These are phyloP conservation scores for Pleurozium schreberi DNA, from an alignment of 225 moss, liverwort and hornwort species.

Conservation along the genomic window DNA sequence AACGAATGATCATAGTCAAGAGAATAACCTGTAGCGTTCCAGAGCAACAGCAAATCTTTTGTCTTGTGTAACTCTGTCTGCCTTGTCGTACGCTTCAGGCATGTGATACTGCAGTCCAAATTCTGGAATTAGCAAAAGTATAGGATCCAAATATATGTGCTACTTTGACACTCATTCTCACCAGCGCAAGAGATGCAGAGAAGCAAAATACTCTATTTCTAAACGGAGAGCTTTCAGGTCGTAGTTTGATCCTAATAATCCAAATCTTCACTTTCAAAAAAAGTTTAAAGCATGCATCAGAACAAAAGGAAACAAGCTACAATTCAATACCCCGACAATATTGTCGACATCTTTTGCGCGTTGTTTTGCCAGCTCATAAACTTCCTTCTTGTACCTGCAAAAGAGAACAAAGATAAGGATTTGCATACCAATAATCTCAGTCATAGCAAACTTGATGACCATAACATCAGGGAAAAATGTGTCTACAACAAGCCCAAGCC, in stretches of 20 bases:
- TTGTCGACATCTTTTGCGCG: constrained; percentile 67
- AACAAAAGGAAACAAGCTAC: neutral
- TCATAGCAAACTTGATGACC: neutral
- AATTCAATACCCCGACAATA: constrained; percentile 37
- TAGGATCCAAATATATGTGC: neutral
- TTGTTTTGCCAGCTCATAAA: constrained; percentile 75
- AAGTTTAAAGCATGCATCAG: neutral
- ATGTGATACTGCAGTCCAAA: constrained; percentile 8
- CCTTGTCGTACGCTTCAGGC: neutral
- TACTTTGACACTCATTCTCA: neutral
- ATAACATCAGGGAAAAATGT: neutral
- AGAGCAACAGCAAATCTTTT: neutral
- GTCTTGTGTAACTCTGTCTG: neutral
- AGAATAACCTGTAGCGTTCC: constrained; percentile 3
- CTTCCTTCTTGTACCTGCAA: constrained; percentile 63
- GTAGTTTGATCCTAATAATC: neutral
- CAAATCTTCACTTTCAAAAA: neutral
- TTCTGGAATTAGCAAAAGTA: neutral
- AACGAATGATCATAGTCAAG: neutral
- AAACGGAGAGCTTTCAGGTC: neutral
- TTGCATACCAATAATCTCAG: neutral
- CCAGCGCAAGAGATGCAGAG: neutral
- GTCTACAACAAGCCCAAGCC: neutral
- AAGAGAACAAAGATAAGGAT: neutral
- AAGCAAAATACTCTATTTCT: neutral